Base-by-base conservation (phyloP, 2,329 filamentous ascomycete genomes). In the Penicillium occitanis region DNA sequence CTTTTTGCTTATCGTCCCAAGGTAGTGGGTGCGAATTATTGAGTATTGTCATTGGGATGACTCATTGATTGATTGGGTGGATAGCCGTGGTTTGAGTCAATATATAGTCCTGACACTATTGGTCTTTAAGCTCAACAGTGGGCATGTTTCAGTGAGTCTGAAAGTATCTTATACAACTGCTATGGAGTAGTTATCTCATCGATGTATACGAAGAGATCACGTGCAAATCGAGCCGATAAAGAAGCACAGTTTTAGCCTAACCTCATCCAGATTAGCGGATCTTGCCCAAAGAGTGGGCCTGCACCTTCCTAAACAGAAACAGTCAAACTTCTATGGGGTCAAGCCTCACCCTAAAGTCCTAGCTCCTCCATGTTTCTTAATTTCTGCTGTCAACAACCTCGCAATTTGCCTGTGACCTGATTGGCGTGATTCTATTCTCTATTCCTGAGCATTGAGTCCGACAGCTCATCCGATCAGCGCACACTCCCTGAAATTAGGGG, bases 331-430 rank as follows among this genome's bases (percentile, higher is more conserved):
- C 51, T 55, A 55, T 55, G 51, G 51, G 37, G 30, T 57, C 33
- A 57, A 57, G 53, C n/a, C 53, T 57, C 53, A 57, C 33, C 19
- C 53, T 57, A 57, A 57, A 57, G 53, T 57, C 33, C 53, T 57
- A 57, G 53, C 53, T 57, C 53, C 51, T 57, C 33, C 53, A 57
- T 37, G 30, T 51, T 30, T 14, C 22, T 33, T 30, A 33, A 53
- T 30, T 53, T 33, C 50, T 53, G 14, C 28, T 53, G 50, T 33
- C 50, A 53, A 53, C 14, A 53, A 4, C 7, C 17, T 53, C 50
- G 33, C 28, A n/a, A 4, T 4, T 10, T 53, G 25, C 14, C 11
- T n/a, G 50, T 30, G 50, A 11, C 28, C 50, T 53, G 25, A 51
- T 53, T 53, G 25, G 50, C 50, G 50, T 53, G 50, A 33, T 3